phyloP scores from a whole-genome alignment of 768 basidiomycete species.

The Coprinellus aureogranulatus region DNA sequence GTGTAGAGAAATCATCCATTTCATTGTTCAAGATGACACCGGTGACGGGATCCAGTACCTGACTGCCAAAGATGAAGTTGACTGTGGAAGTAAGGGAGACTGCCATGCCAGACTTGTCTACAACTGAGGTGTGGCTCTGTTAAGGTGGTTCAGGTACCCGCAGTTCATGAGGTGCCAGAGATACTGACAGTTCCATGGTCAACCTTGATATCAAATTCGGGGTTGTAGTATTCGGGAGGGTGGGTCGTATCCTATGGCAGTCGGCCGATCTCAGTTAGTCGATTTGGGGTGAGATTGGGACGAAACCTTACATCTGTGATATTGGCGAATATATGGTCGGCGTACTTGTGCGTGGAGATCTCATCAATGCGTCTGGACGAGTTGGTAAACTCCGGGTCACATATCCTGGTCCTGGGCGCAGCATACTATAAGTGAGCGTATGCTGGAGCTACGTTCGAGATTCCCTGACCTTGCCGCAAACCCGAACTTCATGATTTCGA shows the following conservation, averaged over 20 bases:
- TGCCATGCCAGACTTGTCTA: slow-evolving; percentile 85
- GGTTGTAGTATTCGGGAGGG: slow-evolving; percentile 76
- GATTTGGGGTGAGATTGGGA: background rate
- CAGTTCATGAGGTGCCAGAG: background rate
- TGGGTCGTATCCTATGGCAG: slow-evolving; percentile 71
- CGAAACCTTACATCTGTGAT: slow-evolving; percentile 69
- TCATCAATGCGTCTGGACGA: slow-evolving; percentile 53
- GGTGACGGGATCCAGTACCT: slow-evolving; percentile 80
- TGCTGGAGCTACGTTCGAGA: background rate
- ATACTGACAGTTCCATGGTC: slow-evolving; percentile 85
- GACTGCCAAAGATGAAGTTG: slow-evolving; percentile 87
- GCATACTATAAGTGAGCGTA: background rate
- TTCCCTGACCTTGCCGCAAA: slow-evolving; percentile 44
- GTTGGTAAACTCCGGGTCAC: slow-evolving; percentile 71
- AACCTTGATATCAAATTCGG: slow-evolving; percentile 68
- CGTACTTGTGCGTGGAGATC: slow-evolving; percentile 70
- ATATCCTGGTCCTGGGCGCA: slow-evolving; percentile 73
- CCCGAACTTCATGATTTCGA: slow-evolving; percentile 83
- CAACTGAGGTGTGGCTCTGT: slow-evolving; percentile 80
- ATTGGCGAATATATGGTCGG: slow-evolving; percentile 55
- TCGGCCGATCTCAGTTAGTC: background rate
- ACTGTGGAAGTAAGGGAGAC: slow-evolving; percentile 86
- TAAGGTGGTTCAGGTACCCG: slow-evolving; percentile 1
- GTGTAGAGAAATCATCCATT: slow-evolving; percentile 93
- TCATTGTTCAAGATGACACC: slow-evolving; percentile 91